Evolutionary conservation across 768 basidiomycete species (phyloP), one percentile per base, ranked within the genome.

Genomic region (Rhizopogon vulgaris): DNA sequence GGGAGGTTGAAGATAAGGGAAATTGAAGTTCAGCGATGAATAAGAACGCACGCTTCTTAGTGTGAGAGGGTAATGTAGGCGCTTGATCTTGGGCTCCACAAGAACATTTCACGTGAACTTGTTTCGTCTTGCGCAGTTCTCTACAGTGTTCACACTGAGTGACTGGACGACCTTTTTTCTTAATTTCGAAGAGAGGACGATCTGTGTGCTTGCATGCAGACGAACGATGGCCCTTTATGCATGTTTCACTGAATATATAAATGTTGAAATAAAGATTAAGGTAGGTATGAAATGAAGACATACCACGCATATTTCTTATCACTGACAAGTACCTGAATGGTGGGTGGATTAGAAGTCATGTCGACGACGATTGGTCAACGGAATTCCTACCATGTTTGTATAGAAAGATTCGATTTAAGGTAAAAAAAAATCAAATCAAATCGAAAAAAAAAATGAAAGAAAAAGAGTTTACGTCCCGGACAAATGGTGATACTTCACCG

Each of bases 221-320:
- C 14, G 92, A 94, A 45, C 93, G 82, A 70, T 95, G 92, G 15
- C 92, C 93, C 71, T 93, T 93, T 70, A 94, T 94, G 73, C 93
- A 95, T 58, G 90, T 87, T 74, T 89, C 89, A 69, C 91, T 92
- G 60, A 22, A 53, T 46, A 41, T 6, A 51, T 51, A 54, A 52
- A 38, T 22, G 22, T 1, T 22, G 51, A 52, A 50, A 51, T n/a
- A 51, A 43, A 40, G 38, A 12, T 14, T n/a, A 18, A n/a, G 25
- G n/a, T n/a, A n/a, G n/a, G n/a, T n/a, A 43, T 14, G 46, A 34
- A 27, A 15, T n/a, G 48, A 38, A 56, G n/a, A 59, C 84, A 32
- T 65, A 89, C 87, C 87, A 90, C 57, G 87, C 87, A 65, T 87
- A 90, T 75, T 90, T 90, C 72, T 83, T 86, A 65, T 76, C 77